Base-by-base conservation (phyloP, 2,329 filamentous ascomycete genomes). In the Verticillium alfalfae region DNA sequence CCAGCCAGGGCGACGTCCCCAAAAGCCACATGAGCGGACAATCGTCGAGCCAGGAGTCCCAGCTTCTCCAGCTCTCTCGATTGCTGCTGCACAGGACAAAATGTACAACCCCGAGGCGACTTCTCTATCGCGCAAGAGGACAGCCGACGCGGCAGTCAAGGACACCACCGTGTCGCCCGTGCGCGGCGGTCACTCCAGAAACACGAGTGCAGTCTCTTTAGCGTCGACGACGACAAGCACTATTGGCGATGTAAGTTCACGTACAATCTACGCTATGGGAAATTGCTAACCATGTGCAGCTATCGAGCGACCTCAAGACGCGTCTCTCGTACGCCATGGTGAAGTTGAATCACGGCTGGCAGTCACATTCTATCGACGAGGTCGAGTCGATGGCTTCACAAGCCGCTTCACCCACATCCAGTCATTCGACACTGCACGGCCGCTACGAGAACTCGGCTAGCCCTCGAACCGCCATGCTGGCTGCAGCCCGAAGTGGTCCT, bases 241-340 rank as follows among this genome's bases (percentile, higher is more conserved):
- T 67, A 91, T 94, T 67, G 89, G 90, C 73, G 91, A 96, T 82
- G 90, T 95, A 81, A 68, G 80, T 80, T 31, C 26, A 31, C 26
- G 3, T 31, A 31, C 26, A 4, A 31, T 31, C 26, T 31, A 4
- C 26, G 26, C 26, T 31, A 31, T 31, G 26, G 26, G 26, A 5
- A 31, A 31, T 31, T 31, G 26, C 26, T 56, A 34, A 56, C 31
- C 15, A 15, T 34, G 18, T 15, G 10, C 72, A 93, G 90, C 78
- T 92, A 60, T 92, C 91, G 49, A 85, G 88, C 60, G 90, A 94
- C 71, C 83, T 98, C 59, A 90, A 89, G 71, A 88, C 92, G 58
- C 90, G 92, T 69, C 83, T 98, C 34, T 92, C 92, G 7, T 97
- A 97, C 74, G 94, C 94, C 66, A 95, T 96, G 84, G 84, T 96